phyloP scores from a whole-genome alignment of 2,329 filamentous ascomycete species.

The Xylaria sp. region DNA sequence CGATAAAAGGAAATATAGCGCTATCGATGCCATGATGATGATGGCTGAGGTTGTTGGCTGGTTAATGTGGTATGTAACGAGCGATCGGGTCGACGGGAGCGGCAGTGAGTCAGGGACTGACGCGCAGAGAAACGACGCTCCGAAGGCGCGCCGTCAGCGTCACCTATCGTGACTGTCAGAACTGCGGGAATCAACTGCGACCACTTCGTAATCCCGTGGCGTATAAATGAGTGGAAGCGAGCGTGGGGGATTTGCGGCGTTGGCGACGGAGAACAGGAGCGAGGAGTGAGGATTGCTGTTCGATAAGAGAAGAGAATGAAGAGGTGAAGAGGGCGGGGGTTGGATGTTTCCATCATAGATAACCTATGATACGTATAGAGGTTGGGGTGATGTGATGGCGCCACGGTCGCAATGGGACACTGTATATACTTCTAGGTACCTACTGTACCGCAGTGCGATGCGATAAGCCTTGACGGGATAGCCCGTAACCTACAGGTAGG shows the following conservation, averaged over 20 bases:
- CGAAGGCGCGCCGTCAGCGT: background rate
- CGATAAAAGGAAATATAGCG: conserved; percentile 14
- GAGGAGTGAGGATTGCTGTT: background rate
- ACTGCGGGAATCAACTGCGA: background rate
- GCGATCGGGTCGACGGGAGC: background rate
- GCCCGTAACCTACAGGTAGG: no score
- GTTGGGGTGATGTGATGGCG: no score
- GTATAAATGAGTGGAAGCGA: background rate
- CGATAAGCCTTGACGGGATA: no score
- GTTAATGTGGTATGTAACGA: background rate
- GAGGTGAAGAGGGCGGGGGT: background rate
- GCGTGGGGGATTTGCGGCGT: background rate
- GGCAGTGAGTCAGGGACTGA: background rate
- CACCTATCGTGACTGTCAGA: background rate
- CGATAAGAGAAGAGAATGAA: background rate
- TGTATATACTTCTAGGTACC: background rate
- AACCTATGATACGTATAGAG: no score
- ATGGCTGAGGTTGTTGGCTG: background rate
- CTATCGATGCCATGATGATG: conserved; percentile 21
- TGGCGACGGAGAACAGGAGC: background rate
- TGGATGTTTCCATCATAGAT: background rate
- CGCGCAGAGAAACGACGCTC: background rate
- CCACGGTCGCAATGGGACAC: background rate
- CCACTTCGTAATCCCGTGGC: background rate
- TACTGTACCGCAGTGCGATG: background rate